Base-by-base conservation (phyloP, 352 stramenopile genomes). In the Plasmopara halstedii region DNA sequence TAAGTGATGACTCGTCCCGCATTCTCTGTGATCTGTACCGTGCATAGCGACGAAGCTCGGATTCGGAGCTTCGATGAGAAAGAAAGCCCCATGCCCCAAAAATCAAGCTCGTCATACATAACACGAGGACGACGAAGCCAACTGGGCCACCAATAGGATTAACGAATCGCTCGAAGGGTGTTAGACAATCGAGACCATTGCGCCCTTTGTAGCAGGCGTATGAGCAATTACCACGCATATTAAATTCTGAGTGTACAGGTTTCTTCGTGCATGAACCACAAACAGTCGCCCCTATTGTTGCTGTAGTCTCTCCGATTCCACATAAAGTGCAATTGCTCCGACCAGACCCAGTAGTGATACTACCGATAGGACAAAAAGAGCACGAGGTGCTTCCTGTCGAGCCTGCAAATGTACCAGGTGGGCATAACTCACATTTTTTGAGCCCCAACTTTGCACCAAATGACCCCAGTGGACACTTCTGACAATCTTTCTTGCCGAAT, bases 201-300 rank as follows among this genome's bases (percentile, higher is more conserved):
- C 77, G 74, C 0, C 82, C 82, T 48, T 89, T 90, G 23, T 75
- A 75, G 33, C 82, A 93, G 1, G 73, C 77, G 43, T 93, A 93
- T 8, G 72, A 82, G 46, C 82, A 93, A 26, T 86, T 85, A 9
- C 82, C 82, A 3, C 39, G 67, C 37, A 89, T 68, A 21, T 93
- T 91, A 55, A 88, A 93, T 27, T 64, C 50, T 3, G 82, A 73
- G 45, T 91, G 74, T 5, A 63, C 56, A 2, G 82, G 82, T 39
- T 89, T 93, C 35, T 59, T 51, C 13, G 56, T 65, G 48, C 82
- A 93, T 25, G 21, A 22, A 23, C 46, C 23, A 46, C 82, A 93
- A 15, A 67, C 43, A 4, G 64, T 66, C 6, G 72, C 63, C 8
- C 79, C 78, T 29, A 46, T 45, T n/a, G 69, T 70, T 19, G 17